Conservation (phyloP, 805 yeast genomes). For the Metschnikowia similis region DNA sequence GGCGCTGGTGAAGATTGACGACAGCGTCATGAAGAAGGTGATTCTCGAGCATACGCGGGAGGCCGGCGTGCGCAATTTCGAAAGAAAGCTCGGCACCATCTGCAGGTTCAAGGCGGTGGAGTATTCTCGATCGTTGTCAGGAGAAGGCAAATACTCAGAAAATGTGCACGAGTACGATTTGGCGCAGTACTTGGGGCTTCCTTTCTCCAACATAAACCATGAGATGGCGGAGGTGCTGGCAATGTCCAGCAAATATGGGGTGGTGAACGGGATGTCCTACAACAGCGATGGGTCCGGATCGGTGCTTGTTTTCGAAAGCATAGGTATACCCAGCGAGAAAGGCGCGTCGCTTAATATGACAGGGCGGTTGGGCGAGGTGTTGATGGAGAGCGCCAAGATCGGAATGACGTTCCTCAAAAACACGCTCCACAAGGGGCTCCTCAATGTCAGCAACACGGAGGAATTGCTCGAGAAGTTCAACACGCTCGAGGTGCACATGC, state of each 20-base stretch:
- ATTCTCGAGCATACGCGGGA: constrained; percentile 75
- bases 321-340: constrained; percentile 51
- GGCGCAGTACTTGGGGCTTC: constrained; percentile 66
- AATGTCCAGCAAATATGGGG: constrained; percentile 55
- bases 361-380: constrained; percentile 77
- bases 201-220: constrained; percentile 37
- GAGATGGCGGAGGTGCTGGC: constrained; percentile 38
- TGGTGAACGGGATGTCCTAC: constrained; percentile 85
- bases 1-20: constrained; percentile 43
- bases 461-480: constrained; percentile 42
- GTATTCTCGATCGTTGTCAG: constrained; percentile 34
- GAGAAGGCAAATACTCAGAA: constrained; percentile 27
- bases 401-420: constrained; percentile 70
- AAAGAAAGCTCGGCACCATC: constrained; percentile 67
- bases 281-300: constrained; percentile 86
- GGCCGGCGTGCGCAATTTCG: constrained; percentile 80
- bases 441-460: constrained; percentile 28
- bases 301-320: constrained; percentile 71
- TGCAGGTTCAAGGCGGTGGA: constrained; percentile 84
- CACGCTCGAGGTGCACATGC: constrained; percentile 52
- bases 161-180: constrained; percentile 51
- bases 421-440: constrained; percentile 35
- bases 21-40: constrained; percentile 54
- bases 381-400: constrained; percentile 76
- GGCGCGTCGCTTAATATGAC: constrained; percentile 54